phyloP scores from a whole-genome alignment of 805 yeast species.

The Danielia reshetovae region DNA sequence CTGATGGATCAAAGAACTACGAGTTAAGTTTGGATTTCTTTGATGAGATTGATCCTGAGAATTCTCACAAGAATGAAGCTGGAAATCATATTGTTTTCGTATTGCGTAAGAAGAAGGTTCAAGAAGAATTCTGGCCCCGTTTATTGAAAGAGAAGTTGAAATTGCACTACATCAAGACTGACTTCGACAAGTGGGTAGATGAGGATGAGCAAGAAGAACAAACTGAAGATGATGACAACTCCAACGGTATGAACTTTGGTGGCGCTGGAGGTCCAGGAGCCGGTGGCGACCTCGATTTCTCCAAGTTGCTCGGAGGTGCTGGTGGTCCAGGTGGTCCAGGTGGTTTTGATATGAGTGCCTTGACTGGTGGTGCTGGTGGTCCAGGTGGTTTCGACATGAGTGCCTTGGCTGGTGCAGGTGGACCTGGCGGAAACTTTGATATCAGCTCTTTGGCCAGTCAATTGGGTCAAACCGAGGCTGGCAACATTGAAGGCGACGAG shows the following conservation, averaged over 20 bases:
- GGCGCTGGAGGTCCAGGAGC: conserved; percentile 27
- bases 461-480: conserved; percentile 37
- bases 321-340: conserved; percentile 22
- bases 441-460: conserved; percentile 40
- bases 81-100: conserved; percentile 64
- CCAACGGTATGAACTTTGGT: conserved; percentile 20
- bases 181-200: conserved; percentile 96
- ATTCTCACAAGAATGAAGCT: conserved; percentile 49
- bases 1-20: conserved; percentile 49
- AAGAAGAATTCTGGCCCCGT: conserved; percentile 92
- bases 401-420: conserved; percentile 27
- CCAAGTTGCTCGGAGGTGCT: conserved; percentile 24
- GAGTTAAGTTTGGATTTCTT: conserved; percentile 69
- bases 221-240: conserved; percentile 42
- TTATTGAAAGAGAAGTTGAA: conserved; percentile 82
- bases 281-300: conserved; percentile 25
- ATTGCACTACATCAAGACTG: conserved; percentile 81
- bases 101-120: conserved; percentile 62
- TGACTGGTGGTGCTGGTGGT: conserved; percentile 30
- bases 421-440: conserved; percentile 27
- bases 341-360: conserved; percentile 32
- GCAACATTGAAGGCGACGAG: conserved; percentile 14
- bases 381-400: conserved; percentile 28
- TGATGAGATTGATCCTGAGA: conserved; percentile 65
- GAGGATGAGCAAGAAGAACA: conserved; percentile 93